Evolutionary conservation across 495 filamentous ascomycete genomes (phyloP), one percentile per base, ranked within the genome.

Genomic region (Talaromyces liani): DNA sequence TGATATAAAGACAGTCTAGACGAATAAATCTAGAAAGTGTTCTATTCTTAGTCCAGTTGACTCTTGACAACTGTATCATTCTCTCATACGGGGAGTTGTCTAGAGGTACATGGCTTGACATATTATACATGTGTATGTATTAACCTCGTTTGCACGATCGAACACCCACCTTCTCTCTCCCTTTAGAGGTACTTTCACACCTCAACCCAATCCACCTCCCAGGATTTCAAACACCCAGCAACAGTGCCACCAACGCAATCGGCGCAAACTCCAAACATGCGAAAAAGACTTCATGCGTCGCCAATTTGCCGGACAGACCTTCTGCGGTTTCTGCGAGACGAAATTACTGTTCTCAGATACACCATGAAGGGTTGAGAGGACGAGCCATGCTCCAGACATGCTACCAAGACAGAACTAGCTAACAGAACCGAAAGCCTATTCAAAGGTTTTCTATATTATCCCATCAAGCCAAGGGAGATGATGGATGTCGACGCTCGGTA

Each of bases 241-340:
- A 25, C 57, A 69, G 70, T 1, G 78, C 73, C 2, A 80, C 79
- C 64, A 82, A 41, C 24, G 79, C 78, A 34, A 84, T 73, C 12
- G 82, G 82, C 58, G 74, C 73, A 67, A 83, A 84, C 69, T 84
- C 81, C 63, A 84, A 68, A 41, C 71, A 74, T 20, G 79, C 82
- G 70, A 84, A 84, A 62, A 72, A 83, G 2, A 75, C 73, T 68
- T 84, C 82, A 65, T 79, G 73, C 0, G 73, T 73, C 36, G 70
- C 73, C 58, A 84, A 65, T 31, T 74, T 69, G n/a, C 76, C 72
- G 47, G 68, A 68, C 0, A 85, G 66, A 0, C 84, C 82, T 67
- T 84, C 67, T 0, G 79, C 75, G 2, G 81, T 84, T 72, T 85
- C 83, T 6, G 80, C 81, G 49, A 86, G 70, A 64, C 83, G 72